Evolutionary conservation across 306 rosid genomes (phyloP).

Genomic region (Gastrolobium bilobum): DNA sequence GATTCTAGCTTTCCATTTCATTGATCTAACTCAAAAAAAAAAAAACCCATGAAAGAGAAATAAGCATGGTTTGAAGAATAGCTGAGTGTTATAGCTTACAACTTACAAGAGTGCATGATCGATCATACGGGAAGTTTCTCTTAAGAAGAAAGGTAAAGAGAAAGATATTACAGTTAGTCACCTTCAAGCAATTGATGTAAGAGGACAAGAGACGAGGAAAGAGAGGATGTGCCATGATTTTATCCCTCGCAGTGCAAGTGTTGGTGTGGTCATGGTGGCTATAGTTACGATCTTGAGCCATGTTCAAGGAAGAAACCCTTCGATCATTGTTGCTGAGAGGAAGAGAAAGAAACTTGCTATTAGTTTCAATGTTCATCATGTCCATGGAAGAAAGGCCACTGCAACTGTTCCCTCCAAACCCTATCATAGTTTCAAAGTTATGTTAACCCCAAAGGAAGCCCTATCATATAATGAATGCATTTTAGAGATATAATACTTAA

Average conservation of each 20-base stretch:
- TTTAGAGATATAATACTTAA: background rate
- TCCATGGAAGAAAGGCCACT: constrained; percentile 55
- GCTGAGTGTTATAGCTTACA: background rate
- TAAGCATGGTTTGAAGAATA: background rate
- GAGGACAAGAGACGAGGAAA: constrained; percentile 92
- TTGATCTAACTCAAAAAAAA: background rate
- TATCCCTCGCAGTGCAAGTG: constrained; percentile 68
- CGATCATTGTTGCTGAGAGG: constrained; percentile 38
- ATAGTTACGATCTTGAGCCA: constrained; percentile 33
- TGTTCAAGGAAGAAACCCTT: constrained; percentile 43
- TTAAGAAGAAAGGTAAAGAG: constrained; percentile 12
- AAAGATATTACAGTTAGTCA: constrained; percentile 3
- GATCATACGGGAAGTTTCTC: background rate
- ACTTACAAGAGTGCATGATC: background rate
- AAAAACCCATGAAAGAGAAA: background rate
- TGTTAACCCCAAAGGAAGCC: constrained; percentile 4
- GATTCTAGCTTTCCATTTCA: background rate
- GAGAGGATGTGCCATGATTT: constrained; percentile 98
- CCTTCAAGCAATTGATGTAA: constrained; percentile 94
- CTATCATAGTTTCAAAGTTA: constrained; percentile 50
- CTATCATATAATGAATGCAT: background rate
- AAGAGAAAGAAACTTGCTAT: constrained; percentile 56
- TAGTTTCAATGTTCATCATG: constrained; percentile 53
- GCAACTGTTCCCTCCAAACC: constrained; percentile 60
- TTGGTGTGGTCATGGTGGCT: constrained; percentile 34